A percentile compares a stretch with the other conserved stretches of the same genome.
These are phyloP conservation scores for Chalara sp. DNA, from an alignment of 2,329 filamentous ascomycete species.

Conservation along the genomic window DNA sequence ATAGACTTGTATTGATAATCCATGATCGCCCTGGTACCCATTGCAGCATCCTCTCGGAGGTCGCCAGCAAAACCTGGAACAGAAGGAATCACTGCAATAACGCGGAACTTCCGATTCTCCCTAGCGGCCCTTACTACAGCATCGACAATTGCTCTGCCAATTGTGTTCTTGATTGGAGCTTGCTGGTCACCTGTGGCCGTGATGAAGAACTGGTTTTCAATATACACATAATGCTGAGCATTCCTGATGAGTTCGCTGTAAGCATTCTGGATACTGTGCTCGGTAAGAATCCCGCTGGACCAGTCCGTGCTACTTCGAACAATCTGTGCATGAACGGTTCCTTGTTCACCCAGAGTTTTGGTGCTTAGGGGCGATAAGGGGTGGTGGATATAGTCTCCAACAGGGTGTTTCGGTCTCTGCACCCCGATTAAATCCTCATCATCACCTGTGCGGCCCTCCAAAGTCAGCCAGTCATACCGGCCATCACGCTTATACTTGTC, in stretches of 20 bases:
- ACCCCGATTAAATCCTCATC: conserved; percentile 84
- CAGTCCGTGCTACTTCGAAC: conserved; percentile 89
- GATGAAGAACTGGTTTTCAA: conserved; percentile 98
- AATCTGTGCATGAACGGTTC: conserved; percentile 74
- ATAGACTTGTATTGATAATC: conserved; percentile 98
- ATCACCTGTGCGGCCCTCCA: conserved; percentile 69
- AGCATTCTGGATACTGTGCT: conserved; percentile 82
- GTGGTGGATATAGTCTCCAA: conserved; percentile 81
- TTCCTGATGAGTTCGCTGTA: conserved; percentile 80
- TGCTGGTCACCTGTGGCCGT: conserved; percentile 89
- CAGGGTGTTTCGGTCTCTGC: conserved; percentile 81
- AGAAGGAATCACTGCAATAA: conserved; percentile 85
- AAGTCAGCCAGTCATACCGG: conserved; percentile 75
- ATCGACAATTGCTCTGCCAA: conserved; percentile 86
- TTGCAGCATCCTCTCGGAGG: conserved; percentile 72
- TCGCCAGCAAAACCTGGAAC: conserved; percentile 94
- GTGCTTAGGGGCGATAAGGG: conserved; percentile 62
- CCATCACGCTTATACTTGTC: conserved; percentile 94
- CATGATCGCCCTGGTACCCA: conserved; percentile 87
- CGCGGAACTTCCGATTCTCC: conserved; percentile 78
- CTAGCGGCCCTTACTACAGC: conserved; percentile 75
- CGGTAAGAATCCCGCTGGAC: conserved; percentile 82
- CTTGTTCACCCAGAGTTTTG: conserved; percentile 57
- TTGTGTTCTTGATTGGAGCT: conserved; percentile 76
- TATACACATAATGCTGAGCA: conserved; percentile 90